Evolutionary conservation across 2,329 filamentous ascomycete genomes (phyloP).

Genomic region (Trichoderma atroviride): DNA sequence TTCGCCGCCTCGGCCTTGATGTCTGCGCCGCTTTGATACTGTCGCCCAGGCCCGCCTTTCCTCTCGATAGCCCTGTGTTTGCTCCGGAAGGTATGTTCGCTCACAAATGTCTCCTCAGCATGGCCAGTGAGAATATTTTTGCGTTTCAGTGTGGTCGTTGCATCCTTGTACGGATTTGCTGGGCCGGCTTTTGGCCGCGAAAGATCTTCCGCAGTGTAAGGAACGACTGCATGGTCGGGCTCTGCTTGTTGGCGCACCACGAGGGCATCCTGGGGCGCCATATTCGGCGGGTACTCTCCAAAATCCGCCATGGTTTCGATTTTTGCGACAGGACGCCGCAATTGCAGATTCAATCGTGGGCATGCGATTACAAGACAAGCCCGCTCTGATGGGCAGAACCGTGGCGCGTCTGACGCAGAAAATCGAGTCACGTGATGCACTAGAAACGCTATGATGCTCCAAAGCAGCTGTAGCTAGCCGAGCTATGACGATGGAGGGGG

Average conservation of each 20-base stretch:
- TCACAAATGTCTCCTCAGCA: constrained; percentile 85
- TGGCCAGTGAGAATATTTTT: constrained; percentile 84
- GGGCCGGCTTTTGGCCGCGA: constrained; percentile 68
- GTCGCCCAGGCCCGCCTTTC: constrained; percentile 58
- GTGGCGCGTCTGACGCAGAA: constrained; percentile 20
- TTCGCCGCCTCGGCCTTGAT: constrained; percentile 72
- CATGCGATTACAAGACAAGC: background rate
- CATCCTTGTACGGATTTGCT: constrained; percentile 72
- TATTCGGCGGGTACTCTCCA: constrained; percentile 66
- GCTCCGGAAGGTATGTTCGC: constrained; percentile 84
- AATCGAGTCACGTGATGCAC: constrained; percentile 6
- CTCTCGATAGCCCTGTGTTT: constrained; percentile 84
- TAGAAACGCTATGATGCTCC: background rate
- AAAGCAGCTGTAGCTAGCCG: background rate
- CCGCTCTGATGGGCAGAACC: background rate
- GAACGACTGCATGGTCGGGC: constrained; percentile 62
- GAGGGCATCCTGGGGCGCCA: constrained; percentile 65
- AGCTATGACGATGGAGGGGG: constrained; percentile 3
- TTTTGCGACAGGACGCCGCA: constrained; percentile 9
- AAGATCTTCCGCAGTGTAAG: constrained; percentile 73
- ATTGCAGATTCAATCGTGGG: constrained; percentile 6
- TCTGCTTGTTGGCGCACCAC: constrained; percentile 58
- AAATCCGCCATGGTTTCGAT: constrained; percentile 58
- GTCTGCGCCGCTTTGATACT: constrained; percentile 56
- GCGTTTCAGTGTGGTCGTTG: constrained; percentile 64